Percentiles rank a stretch among this genome's conserved stretches.
These are phyloP conservation scores for Paragyromitra xinjiangensis DNA, from an alignment of 495 filamentous ascomycete genomes.

Conservation along the genomic window DNA sequence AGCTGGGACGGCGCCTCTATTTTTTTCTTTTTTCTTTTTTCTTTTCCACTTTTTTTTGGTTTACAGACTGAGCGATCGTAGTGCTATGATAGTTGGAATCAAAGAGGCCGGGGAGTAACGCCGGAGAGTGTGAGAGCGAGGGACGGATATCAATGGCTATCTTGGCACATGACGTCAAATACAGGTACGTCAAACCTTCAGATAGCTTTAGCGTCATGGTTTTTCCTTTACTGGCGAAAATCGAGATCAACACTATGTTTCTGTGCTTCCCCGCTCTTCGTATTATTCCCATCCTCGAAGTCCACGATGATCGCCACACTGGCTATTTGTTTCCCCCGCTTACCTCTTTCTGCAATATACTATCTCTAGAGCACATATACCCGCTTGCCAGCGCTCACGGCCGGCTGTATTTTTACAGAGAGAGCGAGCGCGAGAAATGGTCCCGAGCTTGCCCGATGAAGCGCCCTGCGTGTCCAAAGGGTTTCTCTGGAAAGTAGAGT, in stretches of 20 bases:
- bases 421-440: slow-evolving; percentile 15
- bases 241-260: slow-evolving; percentile 45
- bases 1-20: slow-evolving; percentile 21
- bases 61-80: slow-evolving; percentile 4
- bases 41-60: slow-evolving; percentile 1
- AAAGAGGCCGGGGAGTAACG: slow-evolving; percentile 11
- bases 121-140: slow-evolving; percentile 6
- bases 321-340: slow-evolving; percentile 31
- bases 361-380: slow-evolving; percentile 19
- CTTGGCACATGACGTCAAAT: slow-evolving; percentile 53
- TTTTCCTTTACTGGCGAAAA: slow-evolving; percentile 7
- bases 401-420: slow-evolving; percentile 38
- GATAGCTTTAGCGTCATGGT: slow-evolving; percentile 19
- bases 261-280: slow-evolving; percentile 46
- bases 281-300: slow-evolving; percentile 6
- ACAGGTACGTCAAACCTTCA: slow-evolving; percentile 43
- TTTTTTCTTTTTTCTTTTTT: not conserved
- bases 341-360: slow-evolving; percentile 16
- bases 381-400: slow-evolving; percentile 20
- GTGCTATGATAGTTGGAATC: not conserved
- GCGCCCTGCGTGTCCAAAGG: slow-evolving; percentile 23
- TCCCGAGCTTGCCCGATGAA: slow-evolving; percentile 40
- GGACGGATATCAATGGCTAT: not conserved
- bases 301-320: slow-evolving; percentile 30
- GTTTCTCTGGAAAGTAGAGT: slow-evolving; percentile 17